Evolutionary conservation across 2,329 filamentous ascomycete species (phyloP), one percentile per base, ranked within the genome.

Genomic region (Venturia effusa): DNA sequence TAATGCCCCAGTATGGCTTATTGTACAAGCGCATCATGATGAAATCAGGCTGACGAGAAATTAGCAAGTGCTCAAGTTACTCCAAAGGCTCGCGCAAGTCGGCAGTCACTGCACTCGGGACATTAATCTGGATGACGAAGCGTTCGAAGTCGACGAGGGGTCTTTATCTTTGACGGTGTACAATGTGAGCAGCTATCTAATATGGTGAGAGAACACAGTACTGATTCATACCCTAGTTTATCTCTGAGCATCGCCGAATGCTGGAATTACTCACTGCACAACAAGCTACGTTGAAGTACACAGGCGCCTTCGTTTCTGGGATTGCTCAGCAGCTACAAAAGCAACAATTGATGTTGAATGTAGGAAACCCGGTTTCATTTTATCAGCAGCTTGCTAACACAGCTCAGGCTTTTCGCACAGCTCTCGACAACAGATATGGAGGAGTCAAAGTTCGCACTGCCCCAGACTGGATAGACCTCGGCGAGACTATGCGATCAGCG

Each of bases 401-500:
- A 4, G 30, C 19, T 4, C 30, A 64, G 62, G 24, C 37, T 22
- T 64, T 64, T 32, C 51, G 55, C 22, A 27, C 34, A 43, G 62
- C 55, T 32, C 51, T 64, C 30, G 55, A 61, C 27, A 54, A 15
- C 27, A 59, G 41, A 39, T 60, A 64, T 41, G 37, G 19, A 24
- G 32, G n/a, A 41, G 55, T 61, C 4, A 64, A 40, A 59, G 43
- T 37, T 13, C 45, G 40, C 34, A 19, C 32, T 17, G 64, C 61
- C 17, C 43, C 45, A 15, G 61, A 63, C 32, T 63, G 64, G 64
- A 32, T 61, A 37, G 51, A 51, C 27, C 61, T 54, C 15, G 34
- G 27, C n/a, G 64, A 57, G 22, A 51, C 61, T 5, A 54, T 65
- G 61, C 51, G 51, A 39, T 43, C 37, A 34, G 60, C 32, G 73